A percentile compares a stretch with the other conserved stretches of the same genome.
Conservation (phyloP, 768 basidiomycete species). For the Mrakia blollopis region DNA sequence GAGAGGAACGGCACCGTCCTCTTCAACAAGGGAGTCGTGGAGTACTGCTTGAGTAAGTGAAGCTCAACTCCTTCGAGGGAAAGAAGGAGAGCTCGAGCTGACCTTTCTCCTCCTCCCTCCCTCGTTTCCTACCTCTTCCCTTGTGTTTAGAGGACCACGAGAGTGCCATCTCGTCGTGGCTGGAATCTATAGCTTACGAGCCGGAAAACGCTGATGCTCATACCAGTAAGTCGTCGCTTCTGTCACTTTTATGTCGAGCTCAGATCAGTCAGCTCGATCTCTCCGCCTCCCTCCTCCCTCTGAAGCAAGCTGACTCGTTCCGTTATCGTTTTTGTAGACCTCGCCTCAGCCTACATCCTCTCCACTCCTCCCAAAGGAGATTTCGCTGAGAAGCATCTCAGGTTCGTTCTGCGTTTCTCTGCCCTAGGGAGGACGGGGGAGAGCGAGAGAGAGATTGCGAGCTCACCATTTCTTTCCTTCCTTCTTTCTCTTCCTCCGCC, state of each 20-base stretch:
- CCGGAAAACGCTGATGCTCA: conserved; percentile 81
- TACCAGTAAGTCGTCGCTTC: conserved; percentile 58
- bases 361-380: conserved; percentile 36
- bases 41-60: conserved; percentile 28
- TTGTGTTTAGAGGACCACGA: conserved; percentile 70
- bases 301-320: too few species aligned
- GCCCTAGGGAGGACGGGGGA: too few species aligned
- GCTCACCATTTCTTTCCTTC: not conserved
- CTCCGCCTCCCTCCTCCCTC: not conserved
- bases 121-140: not conserved
- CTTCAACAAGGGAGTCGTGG: conserved; percentile 29
- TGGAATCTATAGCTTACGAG: conserved; percentile 72
- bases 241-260: conserved; percentile 28
- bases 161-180: conserved; percentile 78
- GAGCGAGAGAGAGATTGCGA: too few species aligned
- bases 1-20: conserved; percentile 19
- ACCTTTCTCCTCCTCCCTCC: not conserved
- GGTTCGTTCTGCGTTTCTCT: too few species aligned
- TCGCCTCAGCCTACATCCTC: conserved; percentile 37
- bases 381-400: conserved; percentile 29
- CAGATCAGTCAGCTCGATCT: conserved; percentile 33
- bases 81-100: not conserved
- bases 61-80: not conserved
- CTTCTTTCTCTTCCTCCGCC: not conserved
- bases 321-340: not conserved